Base-by-base conservation (phyloP, 306 rosid genomes). In the Begonia loranthoides region DNA sequence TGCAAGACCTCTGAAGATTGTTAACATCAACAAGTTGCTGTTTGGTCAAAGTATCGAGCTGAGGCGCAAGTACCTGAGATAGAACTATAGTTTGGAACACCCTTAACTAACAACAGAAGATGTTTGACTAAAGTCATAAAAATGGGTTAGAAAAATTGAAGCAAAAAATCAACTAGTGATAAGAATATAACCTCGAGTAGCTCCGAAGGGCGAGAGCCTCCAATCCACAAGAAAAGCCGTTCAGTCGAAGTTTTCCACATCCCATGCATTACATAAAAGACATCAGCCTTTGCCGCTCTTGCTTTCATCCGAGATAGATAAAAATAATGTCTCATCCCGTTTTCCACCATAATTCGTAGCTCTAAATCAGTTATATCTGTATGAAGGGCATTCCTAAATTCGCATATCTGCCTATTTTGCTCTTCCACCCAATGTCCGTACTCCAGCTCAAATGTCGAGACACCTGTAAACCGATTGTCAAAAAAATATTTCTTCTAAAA, bases 171-270 rank as follows among this genome's bases (percentile, higher is more conserved):
- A 7, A 28, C 36, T 28, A 28, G 36, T 28, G 3, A 51, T 47
- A 19, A 50, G 28, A 61, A 50, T 24, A 57, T 71, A 65, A 90
- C 97, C 95, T 82, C 82, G 15, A 90, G 85, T 57, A 82, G 73
- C 59, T 80, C 97, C 16, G 97, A 90, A 47, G 97, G 97, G 24
- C 94, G 95, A 68, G 78, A 79, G 62, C 95, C 97, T 74, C 97
- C 97, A 6, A 85, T 86, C 97, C 97, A 90, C 45, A 69, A 66
- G 81, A 90, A 82, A 63, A 90, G 73, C 45, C 77, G 68, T 70
- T 90, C 97, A 8, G 87, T 85, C 49, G 90, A 62, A 40, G 95
- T 74, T 69, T 80, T 78, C 97, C 97, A 90, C 85, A 90, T 73
- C 28, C 95, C 92, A 24, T 66, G 82, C 76, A 78, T 74, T 41